Base-by-base conservation (phyloP, 2,329 filamentous ascomycete species). In the Paecilomyces dactylethromorphus region DNA sequence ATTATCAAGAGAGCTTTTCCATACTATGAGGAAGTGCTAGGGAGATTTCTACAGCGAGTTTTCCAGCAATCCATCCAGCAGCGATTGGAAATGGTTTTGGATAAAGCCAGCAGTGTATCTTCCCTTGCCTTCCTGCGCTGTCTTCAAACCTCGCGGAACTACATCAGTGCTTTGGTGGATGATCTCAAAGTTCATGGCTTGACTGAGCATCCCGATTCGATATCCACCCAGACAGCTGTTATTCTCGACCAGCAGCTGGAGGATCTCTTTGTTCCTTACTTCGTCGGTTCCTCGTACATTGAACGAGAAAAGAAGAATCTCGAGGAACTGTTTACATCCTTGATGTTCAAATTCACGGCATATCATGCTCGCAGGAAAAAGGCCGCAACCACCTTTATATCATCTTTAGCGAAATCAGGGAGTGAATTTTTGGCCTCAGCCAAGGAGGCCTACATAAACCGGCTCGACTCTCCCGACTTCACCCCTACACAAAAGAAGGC, bases 31-130 rank as follows among this genome's bases (percentile, higher is more conserved):
- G 92, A 93, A 60, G 94, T 99, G 1, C 79, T 99, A 55, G 87
- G 87, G 63, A 93, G 93, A 67, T 99, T 99, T 68, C 83, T 99
- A 56, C 94, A 99, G 74, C 85, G 94, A 64, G 89, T 99, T 11
- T 99, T 99, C 69, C 94, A 99, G 71, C 94, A 99, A 74, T 97
- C 93, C 1, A 92, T 99, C 62, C 95, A 99, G 75, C 93, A 97
- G 73, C 85, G 93, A 13, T 81, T 99, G 10, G 94, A 99, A 72
- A 90, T 96, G 85, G 92, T 99, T 3, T 80, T 99, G 54, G 92
- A 96, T 66, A 97, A 97, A 76, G 94, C 94, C 15, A 89, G 91
- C 64, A 90, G 89, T 4, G 87, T 97, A 15, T 99, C 95, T 0
- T 92, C 92, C 0, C 79, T 99, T 31, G 92, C 94, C 1, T 99